These are phyloP conservation scores for Flaveria robusta DNA, from an alignment of 129 eudicot genomes.

Conservation along the genomic window DNA sequence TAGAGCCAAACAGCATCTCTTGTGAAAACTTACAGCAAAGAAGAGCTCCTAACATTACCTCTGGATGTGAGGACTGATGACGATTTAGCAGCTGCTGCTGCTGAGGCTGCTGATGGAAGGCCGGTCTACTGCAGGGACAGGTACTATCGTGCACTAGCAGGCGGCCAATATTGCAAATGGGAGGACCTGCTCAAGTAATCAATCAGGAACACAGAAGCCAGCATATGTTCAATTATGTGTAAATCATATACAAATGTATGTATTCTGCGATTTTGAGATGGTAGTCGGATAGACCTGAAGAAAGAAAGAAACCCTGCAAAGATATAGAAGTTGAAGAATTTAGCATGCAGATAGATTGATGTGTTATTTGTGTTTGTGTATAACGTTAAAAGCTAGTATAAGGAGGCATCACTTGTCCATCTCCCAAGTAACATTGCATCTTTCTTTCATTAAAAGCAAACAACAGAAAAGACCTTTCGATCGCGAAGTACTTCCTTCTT, in stretches of 20 bases:
- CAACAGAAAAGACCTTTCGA: no score
- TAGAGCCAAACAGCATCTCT: background rate
- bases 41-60: slow-evolving; percentile 82
- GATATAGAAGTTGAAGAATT: slow-evolving; percentile 1
- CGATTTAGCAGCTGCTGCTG: slow-evolving; percentile 92
- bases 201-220: slow-evolving; percentile 13
- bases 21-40: slow-evolving; percentile 53
- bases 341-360: background rate
- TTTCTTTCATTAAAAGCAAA: background rate
- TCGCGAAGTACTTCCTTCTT: no score
- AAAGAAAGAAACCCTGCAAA: background rate
- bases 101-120: slow-evolving; percentile 98
- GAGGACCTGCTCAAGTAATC: slow-evolving; percentile 77
- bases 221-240: background rate
- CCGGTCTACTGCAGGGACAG: slow-evolving; percentile 99
- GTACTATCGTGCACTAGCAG: slow-evolving; percentile 93
- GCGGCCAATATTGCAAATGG: slow-evolving; percentile 99
- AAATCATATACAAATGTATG: background rate
- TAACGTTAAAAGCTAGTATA: background rate
- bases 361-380: slow-evolving; percentile 8
- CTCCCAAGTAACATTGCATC: slow-evolving; percentile 4
- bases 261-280: background rate
- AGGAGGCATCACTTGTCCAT: background rate
- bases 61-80: slow-evolving; percentile 70
- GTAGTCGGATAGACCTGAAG: background rate